Evolutionary conservation across 805 yeast species (phyloP).

Genomic region (Nakazawaea wyomingensis): DNA sequence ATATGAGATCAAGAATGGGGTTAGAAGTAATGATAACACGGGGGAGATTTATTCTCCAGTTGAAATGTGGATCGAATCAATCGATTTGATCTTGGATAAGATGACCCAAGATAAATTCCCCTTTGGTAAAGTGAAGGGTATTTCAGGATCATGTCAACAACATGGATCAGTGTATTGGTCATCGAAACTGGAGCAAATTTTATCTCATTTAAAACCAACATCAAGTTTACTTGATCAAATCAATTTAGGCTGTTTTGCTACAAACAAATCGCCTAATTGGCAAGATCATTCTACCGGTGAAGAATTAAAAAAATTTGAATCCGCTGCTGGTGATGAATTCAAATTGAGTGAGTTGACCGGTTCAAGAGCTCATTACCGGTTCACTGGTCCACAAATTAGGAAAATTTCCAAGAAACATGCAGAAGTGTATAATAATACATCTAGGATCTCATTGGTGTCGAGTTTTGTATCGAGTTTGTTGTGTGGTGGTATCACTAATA

Average conservation of each 20-base stretch:
- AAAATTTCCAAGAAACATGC: conserved; percentile 57
- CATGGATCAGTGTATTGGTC: conserved; percentile 90
- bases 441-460: conserved; percentile 68
- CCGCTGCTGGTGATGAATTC: conserved; percentile 52
- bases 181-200: conserved; percentile 32
- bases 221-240: conserved; percentile 41
- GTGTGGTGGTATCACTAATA: conserved; percentile 53
- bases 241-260: conserved; percentile 48
- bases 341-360: conserved; percentile 69
- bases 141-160: conserved; percentile 87
- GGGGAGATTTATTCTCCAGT: conserved; percentile 77
- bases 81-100: conserved; percentile 55
- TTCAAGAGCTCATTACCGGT: conserved; percentile 81
- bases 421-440: conserved; percentile 48
- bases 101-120: conserved; percentile 51
- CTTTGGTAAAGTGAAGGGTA: conserved; percentile 53
- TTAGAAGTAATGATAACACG: conserved; percentile 43
- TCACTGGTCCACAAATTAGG: conserved; percentile 89
- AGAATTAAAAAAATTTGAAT: conserved; percentile 61
- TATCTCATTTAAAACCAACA: conserved; percentile 31
- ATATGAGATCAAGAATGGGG: conserved; percentile 73
- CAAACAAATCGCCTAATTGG: conserved; percentile 81
- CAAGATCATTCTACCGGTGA: conserved; percentile 84
- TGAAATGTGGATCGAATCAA: conserved; percentile 83
- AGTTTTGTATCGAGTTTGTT: conserved; percentile 71